Percentiles rank a stretch among this genome's conserved stretches.
Conservation (phyloP, 305 asterid species). For the Fraxinus platypoda region DNA sequence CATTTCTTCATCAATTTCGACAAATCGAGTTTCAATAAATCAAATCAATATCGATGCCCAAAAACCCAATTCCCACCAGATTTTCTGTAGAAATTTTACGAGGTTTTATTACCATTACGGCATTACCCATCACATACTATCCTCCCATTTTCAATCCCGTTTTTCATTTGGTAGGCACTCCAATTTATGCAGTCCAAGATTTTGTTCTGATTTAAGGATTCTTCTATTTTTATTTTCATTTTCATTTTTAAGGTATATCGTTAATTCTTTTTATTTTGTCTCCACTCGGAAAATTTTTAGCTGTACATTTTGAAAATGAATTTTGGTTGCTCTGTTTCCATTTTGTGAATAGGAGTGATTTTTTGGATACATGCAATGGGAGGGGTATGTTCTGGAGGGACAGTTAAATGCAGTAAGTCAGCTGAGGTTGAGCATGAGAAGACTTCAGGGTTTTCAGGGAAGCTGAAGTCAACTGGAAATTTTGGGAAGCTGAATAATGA, state of each 20-base stretch:
- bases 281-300: neutral
- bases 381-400: constrained; percentile 79
- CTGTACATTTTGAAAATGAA: neutral
- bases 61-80: constrained; percentile 26
- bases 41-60: constrained; percentile 38
- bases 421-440: constrained; percentile 46
- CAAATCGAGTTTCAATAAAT: constrained; percentile 23
- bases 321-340: neutral
- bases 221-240: neutral
- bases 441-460: constrained; percentile 70
- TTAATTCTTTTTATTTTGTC: neutral
- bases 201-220: neutral
- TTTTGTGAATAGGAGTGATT: constrained; percentile 27
- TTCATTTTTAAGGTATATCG: neutral
- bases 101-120: constrained; percentile 26
- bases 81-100: constrained; percentile 23
- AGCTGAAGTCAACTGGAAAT: constrained; percentile 52
- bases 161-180: constrained; percentile 17
- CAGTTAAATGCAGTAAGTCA: constrained; percentile 38
- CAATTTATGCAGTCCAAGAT: neutral
- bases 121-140: constrained; percentile 7
- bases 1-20: neutral
- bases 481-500: constrained; percentile 49
- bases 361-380: constrained; percentile 51
- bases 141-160: neutral